phyloP scores from a whole-genome alignment of 495 filamentous ascomycete species.

The Talaromyces proteolyticus region DNA sequence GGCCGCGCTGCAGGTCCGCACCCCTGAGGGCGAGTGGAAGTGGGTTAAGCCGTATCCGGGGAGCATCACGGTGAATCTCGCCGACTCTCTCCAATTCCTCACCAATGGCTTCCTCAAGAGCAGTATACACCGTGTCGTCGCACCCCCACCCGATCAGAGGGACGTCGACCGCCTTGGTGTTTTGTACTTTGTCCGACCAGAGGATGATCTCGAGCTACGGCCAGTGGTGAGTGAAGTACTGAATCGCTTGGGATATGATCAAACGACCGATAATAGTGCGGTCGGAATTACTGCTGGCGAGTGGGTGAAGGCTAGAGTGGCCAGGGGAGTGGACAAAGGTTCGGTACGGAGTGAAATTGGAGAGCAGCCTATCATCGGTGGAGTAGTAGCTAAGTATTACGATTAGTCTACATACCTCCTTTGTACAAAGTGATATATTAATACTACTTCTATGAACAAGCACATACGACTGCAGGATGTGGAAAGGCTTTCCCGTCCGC shows the following conservation, averaged over 20 bases:
- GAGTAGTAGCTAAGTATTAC: background rate
- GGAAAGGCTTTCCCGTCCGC: background rate
- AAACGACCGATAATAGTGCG: constrained; percentile 22
- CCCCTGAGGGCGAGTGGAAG: constrained; percentile 22
- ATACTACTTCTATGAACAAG: background rate
- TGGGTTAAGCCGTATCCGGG: constrained; percentile 40
- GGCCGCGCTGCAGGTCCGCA: constrained; percentile 45
- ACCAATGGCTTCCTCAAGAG: constrained; percentile 45
- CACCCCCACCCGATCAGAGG: constrained; percentile 43
- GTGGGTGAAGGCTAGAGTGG: constrained; percentile 34
- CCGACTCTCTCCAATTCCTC: constrained; percentile 42
- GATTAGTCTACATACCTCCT: background rate
- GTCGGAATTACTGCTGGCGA: constrained; percentile 33
- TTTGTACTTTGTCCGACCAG: constrained; percentile 32
- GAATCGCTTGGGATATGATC: constrained; percentile 13
- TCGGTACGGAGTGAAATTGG: background rate
- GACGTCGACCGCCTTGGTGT: constrained; percentile 46
- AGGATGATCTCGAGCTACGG: constrained; percentile 15
- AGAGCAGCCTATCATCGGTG: constrained; percentile 1
- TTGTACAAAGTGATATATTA: background rate
- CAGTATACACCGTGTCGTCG: constrained; percentile 46
- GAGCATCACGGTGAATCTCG: constrained; percentile 47
- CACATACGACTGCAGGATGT: background rate
- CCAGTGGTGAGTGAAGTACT: constrained; percentile 23
- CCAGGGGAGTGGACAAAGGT: constrained; percentile 8